Conservation (phyloP, 2,329 filamentous ascomycete genomes). For the Aspergillus felis region DNA sequence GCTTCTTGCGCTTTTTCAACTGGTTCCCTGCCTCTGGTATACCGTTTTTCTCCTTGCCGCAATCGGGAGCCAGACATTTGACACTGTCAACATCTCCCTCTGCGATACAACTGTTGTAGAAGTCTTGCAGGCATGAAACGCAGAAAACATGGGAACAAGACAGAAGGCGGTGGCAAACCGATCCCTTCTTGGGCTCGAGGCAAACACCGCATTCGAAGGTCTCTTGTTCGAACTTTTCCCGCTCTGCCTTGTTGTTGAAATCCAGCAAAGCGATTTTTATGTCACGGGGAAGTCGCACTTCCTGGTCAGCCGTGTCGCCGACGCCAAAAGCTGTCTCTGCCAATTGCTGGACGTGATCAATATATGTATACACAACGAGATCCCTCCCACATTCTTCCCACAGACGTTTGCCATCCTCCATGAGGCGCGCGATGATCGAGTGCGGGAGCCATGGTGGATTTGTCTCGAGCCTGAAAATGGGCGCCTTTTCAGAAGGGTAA, state of each 20-base stretch:
- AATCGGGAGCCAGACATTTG: constrained; percentile 74
- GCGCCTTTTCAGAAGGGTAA: constrained; percentile 54
- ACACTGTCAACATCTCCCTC: constrained; percentile 79
- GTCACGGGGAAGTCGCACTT: constrained; percentile 46
- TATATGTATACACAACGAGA: constrained; percentile 56
- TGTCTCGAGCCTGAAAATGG: constrained; percentile 47
- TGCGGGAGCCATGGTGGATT: constrained; percentile 52
- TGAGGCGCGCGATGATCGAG: constrained; percentile 42
- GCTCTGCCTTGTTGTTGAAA: constrained; percentile 71
- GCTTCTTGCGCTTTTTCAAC: constrained; percentile 52
- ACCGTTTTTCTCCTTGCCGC: constrained; percentile 60
- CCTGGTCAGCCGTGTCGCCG: constrained; percentile 33
- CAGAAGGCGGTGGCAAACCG: constrained; percentile 72
- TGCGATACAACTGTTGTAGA: constrained; percentile 81
- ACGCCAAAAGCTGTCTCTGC: constrained; percentile 55
- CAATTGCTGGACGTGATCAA: constrained; percentile 57
- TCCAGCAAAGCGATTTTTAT: constrained; percentile 69
- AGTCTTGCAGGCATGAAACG: constrained; percentile 77
- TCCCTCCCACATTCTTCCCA: constrained; percentile 60
- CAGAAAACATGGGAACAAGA: constrained; percentile 92
- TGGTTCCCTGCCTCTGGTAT: constrained; percentile 11
- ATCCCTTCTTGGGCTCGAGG: constrained; percentile 86
- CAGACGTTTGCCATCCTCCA: constrained; percentile 45
- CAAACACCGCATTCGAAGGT: constrained; percentile 89
- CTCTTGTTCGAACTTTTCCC: constrained; percentile 71